Evolutionary conservation across 2,329 filamentous ascomycete species (phyloP).

Genomic region (Hymenoscyphus fructigenus): DNA sequence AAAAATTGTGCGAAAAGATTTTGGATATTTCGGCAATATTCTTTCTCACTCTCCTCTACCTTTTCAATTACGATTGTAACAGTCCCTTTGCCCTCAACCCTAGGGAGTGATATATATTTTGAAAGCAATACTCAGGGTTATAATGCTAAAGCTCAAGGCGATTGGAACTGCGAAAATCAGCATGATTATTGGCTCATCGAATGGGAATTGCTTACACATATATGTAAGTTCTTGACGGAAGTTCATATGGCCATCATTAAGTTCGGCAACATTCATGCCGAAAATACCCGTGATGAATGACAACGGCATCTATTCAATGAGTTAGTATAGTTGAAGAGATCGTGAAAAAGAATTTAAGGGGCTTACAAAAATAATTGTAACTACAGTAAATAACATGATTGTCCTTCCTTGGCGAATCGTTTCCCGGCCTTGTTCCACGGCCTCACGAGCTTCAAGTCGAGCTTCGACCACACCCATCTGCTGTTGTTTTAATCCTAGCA

Average conservation of each 20-base stretch:
- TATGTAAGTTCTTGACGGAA: slow-evolving; percentile 15
- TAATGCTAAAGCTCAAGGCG: neutral
- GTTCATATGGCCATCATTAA: slow-evolving; percentile 2
- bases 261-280: slow-evolving; percentile 38
- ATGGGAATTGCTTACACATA: slow-evolving; percentile 15
- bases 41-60: no score
- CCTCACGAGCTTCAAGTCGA: slow-evolving; percentile 42
- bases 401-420: slow-evolving; percentile 17
- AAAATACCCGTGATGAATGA: slow-evolving; percentile 42
- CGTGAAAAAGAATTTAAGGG: no score
- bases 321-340: neutral
- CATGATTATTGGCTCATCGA: neutral
- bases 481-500: slow-evolving; percentile 47
- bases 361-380: slow-evolving; percentile 48
- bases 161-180: neutral
- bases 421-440: slow-evolving; percentile 40
- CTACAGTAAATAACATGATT: slow-evolving; percentile 48
- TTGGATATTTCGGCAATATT: no score
- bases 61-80: no score
- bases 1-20: no score
- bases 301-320: slow-evolving; percentile 35
- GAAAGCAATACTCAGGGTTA: neutral
- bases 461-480: slow-evolving; percentile 45
- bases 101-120: slow-evolving; percentile 4
- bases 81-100: neutral